Conservation (phyloP, 192 early-diverging fungal genomes). For the Funneliformis mosseae region DNA sequence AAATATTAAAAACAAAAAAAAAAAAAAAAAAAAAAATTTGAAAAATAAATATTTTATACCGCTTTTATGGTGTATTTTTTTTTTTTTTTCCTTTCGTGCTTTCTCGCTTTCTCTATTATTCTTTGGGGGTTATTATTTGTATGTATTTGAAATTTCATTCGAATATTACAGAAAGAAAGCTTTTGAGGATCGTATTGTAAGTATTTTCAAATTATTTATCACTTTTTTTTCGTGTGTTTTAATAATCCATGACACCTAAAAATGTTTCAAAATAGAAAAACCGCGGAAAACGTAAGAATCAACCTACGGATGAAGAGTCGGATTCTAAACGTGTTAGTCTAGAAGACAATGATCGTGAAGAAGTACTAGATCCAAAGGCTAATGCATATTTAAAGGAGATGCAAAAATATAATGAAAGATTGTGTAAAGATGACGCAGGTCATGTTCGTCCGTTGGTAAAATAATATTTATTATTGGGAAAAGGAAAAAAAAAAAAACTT, state of each 20-base stretch:
- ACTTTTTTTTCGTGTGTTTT: background rate
- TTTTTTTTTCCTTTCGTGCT: background rate
- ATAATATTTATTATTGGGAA: slow-evolving; percentile 13
- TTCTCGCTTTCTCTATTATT: background rate
- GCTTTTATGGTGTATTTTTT: background rate
- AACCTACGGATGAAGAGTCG: slow-evolving; percentile 26
- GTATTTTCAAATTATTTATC: background rate
- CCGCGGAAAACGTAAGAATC: slow-evolving; percentile 31
- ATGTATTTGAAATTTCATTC: slow-evolving; percentile 5
- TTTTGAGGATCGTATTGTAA: slow-evolving; percentile 40
- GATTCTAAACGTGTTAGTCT: slow-evolving; percentile 18
- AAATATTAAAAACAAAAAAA: background rate
- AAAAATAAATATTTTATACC: background rate
- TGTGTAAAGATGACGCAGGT: slow-evolving; percentile 34
- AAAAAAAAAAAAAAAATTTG: background rate
- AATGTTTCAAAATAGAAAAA: slow-evolving; percentile 24
- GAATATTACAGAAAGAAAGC: slow-evolving; percentile 34
- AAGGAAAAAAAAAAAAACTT: background rate
- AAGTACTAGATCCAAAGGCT: slow-evolving; percentile 36
- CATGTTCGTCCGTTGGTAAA: slow-evolving; percentile 36
- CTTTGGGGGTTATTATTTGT: background rate
- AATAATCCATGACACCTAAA: background rate
- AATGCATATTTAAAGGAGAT: slow-evolving; percentile 38
- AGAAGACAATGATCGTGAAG: slow-evolving; percentile 16
- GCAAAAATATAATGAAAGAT: slow-evolving; percentile 37